Conservation (phyloP, 2,329 filamentous ascomycete species). For the Ascochyta koolunga region DNA sequence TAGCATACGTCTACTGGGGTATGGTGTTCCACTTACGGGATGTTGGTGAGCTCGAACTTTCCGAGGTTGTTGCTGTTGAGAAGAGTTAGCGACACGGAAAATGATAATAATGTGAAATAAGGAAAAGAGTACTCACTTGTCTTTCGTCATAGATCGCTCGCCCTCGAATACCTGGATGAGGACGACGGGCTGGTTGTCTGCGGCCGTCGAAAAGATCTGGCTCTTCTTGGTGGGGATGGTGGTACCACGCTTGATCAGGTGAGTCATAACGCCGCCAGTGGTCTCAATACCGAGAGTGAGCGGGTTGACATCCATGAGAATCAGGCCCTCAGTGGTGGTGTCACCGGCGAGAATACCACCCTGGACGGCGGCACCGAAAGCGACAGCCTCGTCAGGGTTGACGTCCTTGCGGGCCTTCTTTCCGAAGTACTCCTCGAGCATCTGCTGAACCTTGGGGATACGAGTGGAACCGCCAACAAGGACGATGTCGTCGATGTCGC, state of each 20-base stretch:
- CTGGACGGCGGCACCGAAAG: constrained; percentile 96
- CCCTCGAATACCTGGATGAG: constrained; percentile 96
- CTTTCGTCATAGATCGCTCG: constrained; percentile 91
- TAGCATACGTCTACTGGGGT: constrained; percentile 12
- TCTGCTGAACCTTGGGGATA: constrained; percentile 95
- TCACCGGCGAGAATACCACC: constrained; percentile 93
- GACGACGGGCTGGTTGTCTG: constrained; percentile 95
- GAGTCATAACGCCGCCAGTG: constrained; percentile 96
- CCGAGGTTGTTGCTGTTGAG: constrained; percentile 79
- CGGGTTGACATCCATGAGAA: constrained; percentile 97
- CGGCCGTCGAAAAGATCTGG: constrained; percentile 96
- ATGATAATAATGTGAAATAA: too few relatives aligned
- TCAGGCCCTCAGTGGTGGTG: constrained; percentile 76
- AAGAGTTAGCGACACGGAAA: too few relatives aligned
- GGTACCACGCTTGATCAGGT: constrained; percentile 93
- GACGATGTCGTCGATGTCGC: constrained; percentile 93
- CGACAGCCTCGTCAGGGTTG: constrained; percentile 98
- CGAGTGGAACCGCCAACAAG: constrained; percentile 97
- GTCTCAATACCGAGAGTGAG: constrained; percentile 97
- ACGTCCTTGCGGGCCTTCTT: constrained; percentile 99
- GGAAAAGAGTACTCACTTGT: constrained; percentile 57
- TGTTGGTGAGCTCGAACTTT: constrained; percentile 97
- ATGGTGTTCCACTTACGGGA: constrained; percentile 61
- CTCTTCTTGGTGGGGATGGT: constrained; percentile 95
- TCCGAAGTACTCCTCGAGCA: constrained; percentile 96